A percentile compares a stretch with the other conserved stretches of the same genome.
These are phyloP conservation scores for Populus ilicifolia DNA, from an alignment of 345 rosid species.

Conservation along the genomic window DNA sequence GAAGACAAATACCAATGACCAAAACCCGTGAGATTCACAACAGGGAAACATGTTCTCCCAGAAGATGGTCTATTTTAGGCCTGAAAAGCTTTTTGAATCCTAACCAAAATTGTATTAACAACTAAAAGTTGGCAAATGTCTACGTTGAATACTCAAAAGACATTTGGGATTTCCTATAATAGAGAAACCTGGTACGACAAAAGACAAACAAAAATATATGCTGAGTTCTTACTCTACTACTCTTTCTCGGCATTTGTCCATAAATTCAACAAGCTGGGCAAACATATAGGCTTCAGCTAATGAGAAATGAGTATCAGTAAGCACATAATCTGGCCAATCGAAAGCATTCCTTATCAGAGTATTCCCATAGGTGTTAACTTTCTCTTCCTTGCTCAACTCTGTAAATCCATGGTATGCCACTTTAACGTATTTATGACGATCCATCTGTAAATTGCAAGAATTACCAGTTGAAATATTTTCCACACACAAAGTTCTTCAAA, in stretches of 20 bases:
- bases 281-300: conserved; percentile 92
- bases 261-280: conserved; percentile 93
- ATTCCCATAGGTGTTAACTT: conserved; percentile 76
- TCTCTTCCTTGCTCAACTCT: conserved; percentile 89
- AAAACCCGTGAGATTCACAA: background rate
- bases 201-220: background rate
- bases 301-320: conserved; percentile 91
- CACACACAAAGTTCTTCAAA: background rate
- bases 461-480: conserved; percentile 5
- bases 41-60: background rate
- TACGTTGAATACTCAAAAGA: no score
- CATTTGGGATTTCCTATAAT: background rate
- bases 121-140: background rate
- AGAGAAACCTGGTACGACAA: background rate
- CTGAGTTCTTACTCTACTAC: conserved; percentile 55
- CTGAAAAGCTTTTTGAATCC: background rate
- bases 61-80: background rate
- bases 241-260: conserved; percentile 74
- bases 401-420: conserved; percentile 96
- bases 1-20: background rate
- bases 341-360: conserved; percentile 82
- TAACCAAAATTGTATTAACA: background rate
- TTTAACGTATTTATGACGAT: conserved; percentile 94
- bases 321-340: conserved; percentile 97
- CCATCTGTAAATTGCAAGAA: conserved; percentile 60